Evolutionary conservation across 768 basidiomycete genomes (phyloP).

Genomic region (Pulveroboletus sp.): DNA sequence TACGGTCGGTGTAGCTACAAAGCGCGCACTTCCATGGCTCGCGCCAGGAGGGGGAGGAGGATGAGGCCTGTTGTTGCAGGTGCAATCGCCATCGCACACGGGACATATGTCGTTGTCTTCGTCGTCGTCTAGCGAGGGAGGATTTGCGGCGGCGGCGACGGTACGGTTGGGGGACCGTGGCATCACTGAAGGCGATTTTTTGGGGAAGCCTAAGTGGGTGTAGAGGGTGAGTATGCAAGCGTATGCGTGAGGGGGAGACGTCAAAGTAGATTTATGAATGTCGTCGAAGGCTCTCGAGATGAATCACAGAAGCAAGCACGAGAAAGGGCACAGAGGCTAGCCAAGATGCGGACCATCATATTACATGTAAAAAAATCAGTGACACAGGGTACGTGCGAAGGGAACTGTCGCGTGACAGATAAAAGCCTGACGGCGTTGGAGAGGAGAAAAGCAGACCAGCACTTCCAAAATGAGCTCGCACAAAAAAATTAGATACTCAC

Average conservation of each 20-base stretch:
- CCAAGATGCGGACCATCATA: slow-evolving; percentile 25
- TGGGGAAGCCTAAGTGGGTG: slow-evolving; percentile 34
- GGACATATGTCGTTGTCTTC: slow-evolving; percentile 87
- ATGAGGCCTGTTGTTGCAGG: slow-evolving; percentile 52
- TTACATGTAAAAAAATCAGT: slow-evolving; percentile 38
- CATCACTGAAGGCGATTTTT: slow-evolving; percentile 57
- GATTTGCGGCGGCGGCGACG: slow-evolving; percentile 44
- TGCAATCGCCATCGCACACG: slow-evolving; percentile 88
- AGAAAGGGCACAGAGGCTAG: slow-evolving; percentile 5
- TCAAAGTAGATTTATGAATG: slow-evolving; percentile 24
- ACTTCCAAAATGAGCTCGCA: slow-evolving; percentile 23
- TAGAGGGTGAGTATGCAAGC: slow-evolving; percentile 18
- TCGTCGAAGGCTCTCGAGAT: slow-evolving; percentile 10
- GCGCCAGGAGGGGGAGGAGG: slow-evolving; percentile 27
- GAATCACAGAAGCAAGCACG: slow-evolving; percentile 22
- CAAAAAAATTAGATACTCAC: slow-evolving; percentile 24
- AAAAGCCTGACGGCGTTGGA: slow-evolving; percentile 26
- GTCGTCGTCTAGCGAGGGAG: slow-evolving; percentile 47
- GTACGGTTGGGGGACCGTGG: slow-evolving; percentile 67
- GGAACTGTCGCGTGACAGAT: slow-evolving; percentile 35
- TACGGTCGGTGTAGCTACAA: slow-evolving; percentile 36
- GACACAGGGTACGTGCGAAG: slow-evolving; percentile 28
- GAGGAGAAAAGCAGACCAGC: slow-evolving; percentile 13
- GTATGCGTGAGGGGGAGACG: slow-evolving; percentile 23
- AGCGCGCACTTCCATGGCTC: slow-evolving; percentile 33